Percentiles rank a stretch among this genome's conserved stretches.
Conservation (phyloP, 2,329 filamentous ascomycete genomes). For the Aspergillus puulaauensis region DNA sequence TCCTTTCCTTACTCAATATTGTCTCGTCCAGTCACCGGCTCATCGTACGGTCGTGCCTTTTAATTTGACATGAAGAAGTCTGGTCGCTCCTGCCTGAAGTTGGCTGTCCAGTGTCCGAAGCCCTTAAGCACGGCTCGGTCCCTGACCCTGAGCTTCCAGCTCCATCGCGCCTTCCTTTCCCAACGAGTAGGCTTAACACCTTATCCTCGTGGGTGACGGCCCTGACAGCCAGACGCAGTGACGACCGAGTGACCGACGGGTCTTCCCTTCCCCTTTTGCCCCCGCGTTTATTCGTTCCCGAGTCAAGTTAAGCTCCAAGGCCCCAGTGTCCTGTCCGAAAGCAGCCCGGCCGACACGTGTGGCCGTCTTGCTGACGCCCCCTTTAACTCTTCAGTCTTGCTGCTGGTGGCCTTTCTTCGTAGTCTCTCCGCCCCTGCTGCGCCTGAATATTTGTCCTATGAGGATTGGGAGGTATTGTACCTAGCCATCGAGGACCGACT, state of each 20-base stretch:
- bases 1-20: neutral
- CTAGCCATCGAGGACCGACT: neutral
- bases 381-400: neutral
- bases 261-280: neutral
- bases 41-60: neutral
- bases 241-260: neutral
- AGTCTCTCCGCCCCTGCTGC: neutral
- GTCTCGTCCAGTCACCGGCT: neutral
- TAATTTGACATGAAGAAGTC: neutral
- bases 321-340: neutral
- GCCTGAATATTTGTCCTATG: neutral
- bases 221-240: neutral
- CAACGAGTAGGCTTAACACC: neutral
- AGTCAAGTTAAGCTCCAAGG: neutral
- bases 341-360: constrained; percentile 1
- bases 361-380: neutral
- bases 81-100: neutral
- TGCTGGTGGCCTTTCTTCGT: neutral
- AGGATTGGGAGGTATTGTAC: neutral
- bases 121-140: too few species aligned
- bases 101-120: neutral
- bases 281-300: neutral
- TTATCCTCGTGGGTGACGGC: too few species aligned
- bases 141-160: too few species aligned
- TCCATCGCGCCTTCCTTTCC: neutral